Evolutionary conservation across 2,329 filamentous ascomycete genomes (phyloP), one percentile per base, ranked within the genome.

Genomic region (Pseudocercospora crystallina): DNA sequence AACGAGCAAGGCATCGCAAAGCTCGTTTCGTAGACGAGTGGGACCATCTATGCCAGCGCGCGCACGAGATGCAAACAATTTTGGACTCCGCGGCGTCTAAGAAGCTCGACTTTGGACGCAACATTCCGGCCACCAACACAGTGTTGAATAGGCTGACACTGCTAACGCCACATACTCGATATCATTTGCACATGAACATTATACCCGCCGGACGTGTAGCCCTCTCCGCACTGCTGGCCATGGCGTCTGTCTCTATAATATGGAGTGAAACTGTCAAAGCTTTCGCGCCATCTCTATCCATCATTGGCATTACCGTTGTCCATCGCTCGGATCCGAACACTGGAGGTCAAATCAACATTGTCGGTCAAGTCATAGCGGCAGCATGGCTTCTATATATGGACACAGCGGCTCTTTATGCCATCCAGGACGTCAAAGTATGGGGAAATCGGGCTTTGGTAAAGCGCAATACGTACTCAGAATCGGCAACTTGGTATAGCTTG

Each of bases 341-440:
- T 9, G 82, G 83, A 49, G 86, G 85, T 20, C 84, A 88, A 49
- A 85, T 97, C 54, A 89, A 89, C 13, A 90, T 97, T 61, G 86
- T 85, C 2, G 90, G 90, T 4, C 94, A 99, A 68, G 69, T 90
- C 38, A 86, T 92, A 42, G 88, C 92, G 0, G 85, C 90, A 2
- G 75, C 83, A 11, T 99, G 94, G 94, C 85, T 99, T 54, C 78
- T 91, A 50, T 99, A 99, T 76, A 99, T 99, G 94, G 95, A 89
- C 69, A 79, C 87, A 11, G 90, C 90, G 40, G 90, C 94, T 5
- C 81, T 97, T 43, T 87, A 84, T 50, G 91, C 90, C 7, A 85
- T 99, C 65, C 90, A 86, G 11, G 90, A 96, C 66, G 89, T 96
- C 62, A 95, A 94, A 65, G 90, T 96, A n/a, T 99, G 94, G 94